Evolutionary conservation across 768 basidiomycete genomes (phyloP), one percentile per base, ranked within the genome.

Genomic region (Gymnopilus dilepis): DNA sequence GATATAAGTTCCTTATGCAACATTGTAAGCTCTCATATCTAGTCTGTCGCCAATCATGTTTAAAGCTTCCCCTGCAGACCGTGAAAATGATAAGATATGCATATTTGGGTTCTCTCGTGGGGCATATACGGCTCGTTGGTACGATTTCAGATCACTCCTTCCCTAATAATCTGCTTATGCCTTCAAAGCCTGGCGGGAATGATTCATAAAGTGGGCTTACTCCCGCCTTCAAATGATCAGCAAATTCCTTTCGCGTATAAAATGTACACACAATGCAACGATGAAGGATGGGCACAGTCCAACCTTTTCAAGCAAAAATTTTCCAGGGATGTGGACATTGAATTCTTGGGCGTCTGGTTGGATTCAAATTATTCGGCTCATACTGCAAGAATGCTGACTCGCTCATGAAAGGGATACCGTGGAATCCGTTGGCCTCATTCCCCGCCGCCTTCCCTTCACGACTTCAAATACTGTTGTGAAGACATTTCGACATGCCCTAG

Each of bases 181-280:
- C 72, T 70, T 11, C 59, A 72, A 53, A 70, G 70, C n/a, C 59
- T 73, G 11, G 69, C 70, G 24, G 73, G 73, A 11, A 74, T 74
- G 73, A 56, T 74, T 9, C 72, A 73, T 63, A 74, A 74, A 65
- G 73, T 72, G 21, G 73, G 73, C 2, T 60, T 74, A 9, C 65
- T 74, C 8, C 72, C 70, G 3, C 61, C 68, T 6, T 55, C 68
- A 37, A 74, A 74, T 45, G 64, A 69, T 45, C 66, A 73, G 43
- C 73, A 74, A 33, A 38, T 74, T 24, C 70, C 71, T 53, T 74
- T 74, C n/a, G 72, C 71, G 3, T 74, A 71, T 50, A 60, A 65
- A 0, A 62, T 73, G 15, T 74, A 71, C 59, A 64, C 66, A 60
- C 65, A 61, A 4, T 69, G 68, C 3, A 71, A 68, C 13, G 38